These are phyloP conservation scores for Bromus sterilis DNA, from an alignment of 176 grass and related monocot genomes.

Conservation along the genomic window DNA sequence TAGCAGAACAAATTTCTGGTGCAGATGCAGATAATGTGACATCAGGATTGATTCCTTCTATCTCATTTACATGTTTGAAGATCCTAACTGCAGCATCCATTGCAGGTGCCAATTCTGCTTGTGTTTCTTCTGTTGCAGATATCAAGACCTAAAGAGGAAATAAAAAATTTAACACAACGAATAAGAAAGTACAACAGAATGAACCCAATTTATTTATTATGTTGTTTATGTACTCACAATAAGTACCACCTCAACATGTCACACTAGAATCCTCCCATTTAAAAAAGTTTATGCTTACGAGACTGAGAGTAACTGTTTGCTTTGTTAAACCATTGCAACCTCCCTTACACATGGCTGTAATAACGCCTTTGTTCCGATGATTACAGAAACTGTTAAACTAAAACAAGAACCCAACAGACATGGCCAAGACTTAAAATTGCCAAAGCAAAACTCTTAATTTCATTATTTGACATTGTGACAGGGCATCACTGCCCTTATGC, in stretches of 20 bases:
- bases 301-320: background rate
- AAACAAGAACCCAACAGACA: background rate
- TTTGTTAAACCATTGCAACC: background rate
- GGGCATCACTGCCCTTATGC: background rate
- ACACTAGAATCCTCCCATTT: background rate
- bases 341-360: background rate
- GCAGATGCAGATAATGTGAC: background rate
- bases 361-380: background rate
- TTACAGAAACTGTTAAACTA: background rate
- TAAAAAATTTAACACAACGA: background rate
- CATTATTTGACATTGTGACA: background rate
- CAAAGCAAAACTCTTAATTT: too few relatives aligned
- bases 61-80: conserved; percentile 58
- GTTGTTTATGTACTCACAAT: background rate
- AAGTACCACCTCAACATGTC: background rate
- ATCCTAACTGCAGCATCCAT: conserved; percentile 74
- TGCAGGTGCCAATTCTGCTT: conserved; percentile 58
- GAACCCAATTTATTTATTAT: background rate
- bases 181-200: background rate
- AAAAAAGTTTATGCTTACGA: background rate
- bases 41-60: conserved; percentile 32
- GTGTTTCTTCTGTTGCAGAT: conserved; percentile 71
- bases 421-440: background rate
- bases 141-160: conserved; percentile 56
- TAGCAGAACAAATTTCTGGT: conserved; percentile 43